These are phyloP conservation scores for Byssochlamys sp. DNA, from an alignment of 2,329 filamentous ascomycete species.

Conservation along the genomic window DNA sequence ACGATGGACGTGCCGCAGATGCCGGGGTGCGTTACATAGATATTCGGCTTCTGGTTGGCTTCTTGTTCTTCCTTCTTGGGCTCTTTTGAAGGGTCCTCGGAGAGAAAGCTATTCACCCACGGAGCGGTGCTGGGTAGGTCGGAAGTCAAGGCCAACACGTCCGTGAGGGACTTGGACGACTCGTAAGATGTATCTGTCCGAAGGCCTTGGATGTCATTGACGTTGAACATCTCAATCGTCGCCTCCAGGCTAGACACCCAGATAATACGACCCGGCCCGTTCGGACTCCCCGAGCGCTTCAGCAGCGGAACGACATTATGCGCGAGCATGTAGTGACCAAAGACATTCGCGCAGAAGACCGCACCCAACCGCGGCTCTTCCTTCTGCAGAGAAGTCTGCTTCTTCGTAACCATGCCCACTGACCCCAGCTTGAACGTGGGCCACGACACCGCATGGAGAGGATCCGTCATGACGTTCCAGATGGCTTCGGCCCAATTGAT, in stretches of 20 bases:
- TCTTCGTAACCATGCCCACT: constrained; percentile 45
- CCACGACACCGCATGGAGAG: constrained; percentile 62
- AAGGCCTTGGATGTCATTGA: constrained; percentile 68
- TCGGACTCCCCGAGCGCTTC: constrained; percentile 33
- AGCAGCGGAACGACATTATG: constrained; percentile 73
- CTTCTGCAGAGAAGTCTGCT: constrained; percentile 37
- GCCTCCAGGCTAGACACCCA: constrained; percentile 83
- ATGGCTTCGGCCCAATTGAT: constrained; percentile 58
- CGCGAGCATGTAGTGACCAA: constrained; percentile 84
- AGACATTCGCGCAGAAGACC: constrained; percentile 84
- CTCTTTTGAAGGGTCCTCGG: constrained; percentile 8
- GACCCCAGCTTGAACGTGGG: constrained; percentile 64
- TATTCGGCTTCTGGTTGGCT: constrained; percentile 43
- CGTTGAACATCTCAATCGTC: constrained; percentile 45
- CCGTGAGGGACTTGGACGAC: constrained; percentile 75
- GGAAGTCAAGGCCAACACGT: constrained; percentile 67
- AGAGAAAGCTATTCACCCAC: constrained; percentile 50
- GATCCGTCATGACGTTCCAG: constrained; percentile 50
- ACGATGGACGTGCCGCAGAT: constrained; percentile 75
- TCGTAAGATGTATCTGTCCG: constrained; percentile 62
- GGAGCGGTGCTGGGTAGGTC: constrained; percentile 54
- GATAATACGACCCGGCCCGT: constrained; percentile 57
- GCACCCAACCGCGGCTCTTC: constrained; percentile 59
- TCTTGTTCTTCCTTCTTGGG: constrained; percentile 6
- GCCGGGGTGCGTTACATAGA: constrained; percentile 78